Percentiles rank a stretch among this genome's conserved stretches.
Conservation (phyloP, 495 filamentous ascomycete genomes). For the Neurospora discreta region DNA sequence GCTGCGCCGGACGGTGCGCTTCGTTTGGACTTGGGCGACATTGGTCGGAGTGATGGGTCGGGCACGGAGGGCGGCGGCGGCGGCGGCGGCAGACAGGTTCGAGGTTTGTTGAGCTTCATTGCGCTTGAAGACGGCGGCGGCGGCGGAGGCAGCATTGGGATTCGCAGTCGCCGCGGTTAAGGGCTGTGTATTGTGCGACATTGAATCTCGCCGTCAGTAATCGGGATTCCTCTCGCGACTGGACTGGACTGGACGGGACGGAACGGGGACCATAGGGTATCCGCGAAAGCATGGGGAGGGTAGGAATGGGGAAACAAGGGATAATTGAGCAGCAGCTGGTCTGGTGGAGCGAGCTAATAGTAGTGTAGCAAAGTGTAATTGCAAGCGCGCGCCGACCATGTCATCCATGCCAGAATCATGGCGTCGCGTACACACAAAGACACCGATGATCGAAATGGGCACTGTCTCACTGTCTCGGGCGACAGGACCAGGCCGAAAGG, state of each 20-base stretch:
- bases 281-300: background rate
- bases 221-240: constrained; percentile 2
- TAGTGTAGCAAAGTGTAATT: background rate
- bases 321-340: constrained; percentile 2
- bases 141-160: constrained; percentile 63
- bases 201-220: constrained; percentile 8
- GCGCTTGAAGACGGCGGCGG: constrained; percentile 68
- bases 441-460: background rate
- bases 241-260: background rate
- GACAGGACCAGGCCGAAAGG: background rate
- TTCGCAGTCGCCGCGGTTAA: constrained; percentile 50
- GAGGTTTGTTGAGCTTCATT: constrained; percentile 32
- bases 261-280: background rate
- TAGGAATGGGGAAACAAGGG: background rate
- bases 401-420: background rate
- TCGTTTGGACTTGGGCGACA: constrained; percentile 75
- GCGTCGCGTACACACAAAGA: background rate
- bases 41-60: constrained; percentile 63
- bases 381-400: background rate
- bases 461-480: background rate
- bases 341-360: background rate
- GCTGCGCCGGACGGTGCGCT: constrained; percentile 65
- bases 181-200: constrained; percentile 31
- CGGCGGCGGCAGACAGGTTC: constrained; percentile 67
- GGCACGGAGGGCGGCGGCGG: constrained; percentile 69